These are phyloP conservation scores for Myxozyma sirexii DNA, from an alignment of 805 yeast species.

Conservation along the genomic window DNA sequence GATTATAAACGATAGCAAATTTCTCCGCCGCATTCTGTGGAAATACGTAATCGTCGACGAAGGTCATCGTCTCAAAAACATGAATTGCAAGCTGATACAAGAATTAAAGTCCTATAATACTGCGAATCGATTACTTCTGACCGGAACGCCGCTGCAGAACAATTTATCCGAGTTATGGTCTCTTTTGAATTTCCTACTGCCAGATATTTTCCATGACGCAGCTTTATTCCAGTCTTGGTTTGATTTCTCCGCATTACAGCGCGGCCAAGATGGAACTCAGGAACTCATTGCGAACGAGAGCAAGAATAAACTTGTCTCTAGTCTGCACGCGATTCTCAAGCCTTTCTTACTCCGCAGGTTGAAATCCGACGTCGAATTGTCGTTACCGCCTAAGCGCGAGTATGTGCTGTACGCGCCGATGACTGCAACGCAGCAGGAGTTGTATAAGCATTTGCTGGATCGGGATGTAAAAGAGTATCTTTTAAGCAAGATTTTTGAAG, in stretches of 20 bases:
- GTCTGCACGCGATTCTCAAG: slow-evolving; percentile 81
- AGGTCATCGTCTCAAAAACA: slow-evolving; percentile 89
- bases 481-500: slow-evolving; percentile 37
- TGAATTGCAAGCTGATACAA: slow-evolving; percentile 72
- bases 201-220: slow-evolving; percentile 89
- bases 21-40: slow-evolving; percentile 63
- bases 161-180: slow-evolving; percentile 92
- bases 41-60: slow-evolving; percentile 89
- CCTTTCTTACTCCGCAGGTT: slow-evolving; percentile 85
- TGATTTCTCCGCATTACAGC: slow-evolving; percentile 56
- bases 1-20: slow-evolving; percentile 63
- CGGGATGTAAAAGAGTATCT: slow-evolving; percentile 44
- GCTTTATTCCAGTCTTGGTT: slow-evolving; percentile 93
- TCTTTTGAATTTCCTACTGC: slow-evolving; percentile 82
- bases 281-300: slow-evolving; percentile 59
- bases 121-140: slow-evolving; percentile 72
- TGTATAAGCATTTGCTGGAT: slow-evolving; percentile 56
- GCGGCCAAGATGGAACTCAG: slow-evolving; percentile 50
- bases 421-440: slow-evolving; percentile 61
- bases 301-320: slow-evolving; percentile 65
- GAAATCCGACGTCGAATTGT: slow-evolving; percentile 68
- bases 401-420: slow-evolving; percentile 76
- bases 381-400: slow-evolving; percentile 86
- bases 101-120: slow-evolving; percentile 59
- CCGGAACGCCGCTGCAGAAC: slow-evolving; percentile 97